Evolutionary conservation across 2,329 filamentous ascomycete species (phyloP).

Genomic region (Penicillium sp.): DNA sequence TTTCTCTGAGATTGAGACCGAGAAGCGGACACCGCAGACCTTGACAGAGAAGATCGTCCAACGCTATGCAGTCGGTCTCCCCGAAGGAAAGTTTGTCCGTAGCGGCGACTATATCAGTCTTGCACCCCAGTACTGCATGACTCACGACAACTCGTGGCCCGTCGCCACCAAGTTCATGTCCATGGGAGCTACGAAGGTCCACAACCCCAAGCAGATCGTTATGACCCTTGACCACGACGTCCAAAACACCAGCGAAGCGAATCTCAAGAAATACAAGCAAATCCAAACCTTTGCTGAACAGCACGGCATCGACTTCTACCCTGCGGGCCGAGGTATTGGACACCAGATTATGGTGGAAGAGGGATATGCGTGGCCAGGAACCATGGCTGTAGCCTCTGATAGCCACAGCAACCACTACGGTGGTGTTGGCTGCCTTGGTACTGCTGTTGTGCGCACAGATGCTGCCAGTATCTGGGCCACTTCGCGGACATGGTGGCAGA

Average conservation of each 20-base stretch:
- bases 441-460: constrained; percentile 81
- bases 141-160: constrained; percentile 80
- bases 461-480: constrained; percentile 85
- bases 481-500: constrained; percentile 80
- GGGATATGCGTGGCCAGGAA: constrained; percentile 81
- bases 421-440: constrained; percentile 73
- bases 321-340: constrained; percentile 76
- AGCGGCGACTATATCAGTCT: constrained; percentile 83
- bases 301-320: constrained; percentile 76
- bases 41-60: constrained; percentile 93
- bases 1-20: background rate
- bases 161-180: constrained; percentile 78
- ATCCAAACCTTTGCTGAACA: constrained; percentile 79
- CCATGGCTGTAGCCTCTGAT: constrained; percentile 71
- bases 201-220: constrained; percentile 71
- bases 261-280: constrained; percentile 76
- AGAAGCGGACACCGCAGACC: constrained; percentile 61
- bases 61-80: constrained; percentile 71
- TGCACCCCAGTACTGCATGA: constrained; percentile 72
- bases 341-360: constrained; percentile 79
- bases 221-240: constrained; percentile 88
- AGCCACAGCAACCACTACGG: constrained; percentile 81
- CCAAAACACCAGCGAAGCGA: constrained; percentile 74
- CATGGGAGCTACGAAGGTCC: constrained; percentile 73
- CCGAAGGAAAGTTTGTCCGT: constrained; percentile 71